Evolutionary conservation across 2,329 filamentous ascomycete species (phyloP).

Genomic region (Ascochyta fabae): DNA sequence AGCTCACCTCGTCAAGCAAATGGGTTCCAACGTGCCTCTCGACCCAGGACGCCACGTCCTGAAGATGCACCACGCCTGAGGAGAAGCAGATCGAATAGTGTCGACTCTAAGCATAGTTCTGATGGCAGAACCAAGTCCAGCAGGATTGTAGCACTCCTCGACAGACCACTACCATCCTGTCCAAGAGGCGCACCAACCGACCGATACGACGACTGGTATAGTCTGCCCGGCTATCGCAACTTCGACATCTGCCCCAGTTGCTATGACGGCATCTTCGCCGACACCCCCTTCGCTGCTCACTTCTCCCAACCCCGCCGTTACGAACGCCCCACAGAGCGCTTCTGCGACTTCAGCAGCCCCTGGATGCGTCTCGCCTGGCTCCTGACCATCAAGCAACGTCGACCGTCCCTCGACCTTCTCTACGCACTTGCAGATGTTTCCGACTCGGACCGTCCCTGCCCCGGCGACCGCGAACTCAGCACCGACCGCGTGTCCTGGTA

Average conservation of each 20-base stretch:
- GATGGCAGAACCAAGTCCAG: constrained; percentile 32
- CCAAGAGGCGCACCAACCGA: constrained; percentile 67
- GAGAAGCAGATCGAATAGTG: constrained; percentile 35
- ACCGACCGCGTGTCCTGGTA: constrained; percentile 70
- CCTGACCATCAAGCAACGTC: constrained; percentile 73
- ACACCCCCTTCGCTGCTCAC: constrained; percentile 69
- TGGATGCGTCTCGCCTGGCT: constrained; percentile 89
- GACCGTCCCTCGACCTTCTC: constrained; percentile 71
- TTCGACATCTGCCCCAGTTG: constrained; percentile 87
- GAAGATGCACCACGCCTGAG: constrained; percentile 33
- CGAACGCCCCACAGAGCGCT: constrained; percentile 63
- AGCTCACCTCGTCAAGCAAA: constrained; percentile 33
- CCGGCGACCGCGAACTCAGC: constrained; percentile 61
- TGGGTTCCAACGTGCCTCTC: constrained; percentile 17
- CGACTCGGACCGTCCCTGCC: constrained; percentile 63
- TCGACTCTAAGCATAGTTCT: constrained; percentile 32
- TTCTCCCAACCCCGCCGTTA: constrained; percentile 69
- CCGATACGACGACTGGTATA: constrained; percentile 80
- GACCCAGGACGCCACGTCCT: constrained; percentile 11
- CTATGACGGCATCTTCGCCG: constrained; percentile 71
- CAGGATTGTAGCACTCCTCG: constrained; percentile 19
- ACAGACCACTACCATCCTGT: constrained; percentile 62
- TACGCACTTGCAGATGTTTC: constrained; percentile 71
- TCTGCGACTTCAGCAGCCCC: constrained; percentile 80
- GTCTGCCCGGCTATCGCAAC: constrained; percentile 70